phyloP scores from a whole-genome alignment of 108 stramenopile genomes.

The Chaetoceros muelleri region DNA sequence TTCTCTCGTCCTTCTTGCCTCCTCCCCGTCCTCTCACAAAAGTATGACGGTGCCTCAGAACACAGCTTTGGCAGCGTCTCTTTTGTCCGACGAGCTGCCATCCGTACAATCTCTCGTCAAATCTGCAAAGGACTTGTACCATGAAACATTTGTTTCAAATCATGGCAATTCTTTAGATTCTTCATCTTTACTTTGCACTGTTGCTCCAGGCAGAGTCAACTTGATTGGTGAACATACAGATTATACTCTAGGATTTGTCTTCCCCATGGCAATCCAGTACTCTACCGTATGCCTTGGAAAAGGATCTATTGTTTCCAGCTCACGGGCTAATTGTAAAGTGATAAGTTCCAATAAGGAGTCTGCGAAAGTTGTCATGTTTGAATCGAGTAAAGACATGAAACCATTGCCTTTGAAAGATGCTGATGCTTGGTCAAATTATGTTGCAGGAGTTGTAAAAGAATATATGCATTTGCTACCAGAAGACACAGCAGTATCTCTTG shows the following conservation, averaged over 20 bases:
- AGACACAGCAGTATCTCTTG: conserved; percentile 21
- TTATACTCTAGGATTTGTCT: conserved; percentile 91
- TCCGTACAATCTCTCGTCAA: conserved; percentile 9
- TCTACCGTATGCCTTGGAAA: conserved; percentile 59
- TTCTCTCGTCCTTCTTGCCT: too few species aligned
- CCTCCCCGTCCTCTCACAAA: too few species aligned
- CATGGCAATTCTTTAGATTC: conserved; percentile 7
- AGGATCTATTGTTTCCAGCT: conserved; percentile 23
- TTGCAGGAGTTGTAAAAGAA: conserved; percentile 78
- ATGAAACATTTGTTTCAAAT: conserved; percentile 3
- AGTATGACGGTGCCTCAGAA: too few species aligned
- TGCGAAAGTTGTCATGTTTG: conserved; percentile 23
- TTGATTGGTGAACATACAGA: conserved; percentile 96
- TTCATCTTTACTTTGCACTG: conserved; percentile 4
- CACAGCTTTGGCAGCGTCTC: not conserved
- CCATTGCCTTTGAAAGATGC: conserved; percentile 32
- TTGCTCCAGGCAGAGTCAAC: conserved; percentile 80
- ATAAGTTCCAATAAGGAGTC: conserved; percentile 35
- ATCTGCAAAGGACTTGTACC: conserved; percentile 13
- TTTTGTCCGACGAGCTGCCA: not conserved
- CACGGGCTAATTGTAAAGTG: conserved; percentile 10
- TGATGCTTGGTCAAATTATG: conserved; percentile 81
- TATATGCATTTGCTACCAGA: conserved; percentile 59
- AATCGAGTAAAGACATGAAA: conserved; percentile 22
- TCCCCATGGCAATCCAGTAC: conserved; percentile 86